Evolutionary conservation across 1,284 basidiomycete species (phyloP).

Genomic region (Ceratobasidium sp.): DNA sequence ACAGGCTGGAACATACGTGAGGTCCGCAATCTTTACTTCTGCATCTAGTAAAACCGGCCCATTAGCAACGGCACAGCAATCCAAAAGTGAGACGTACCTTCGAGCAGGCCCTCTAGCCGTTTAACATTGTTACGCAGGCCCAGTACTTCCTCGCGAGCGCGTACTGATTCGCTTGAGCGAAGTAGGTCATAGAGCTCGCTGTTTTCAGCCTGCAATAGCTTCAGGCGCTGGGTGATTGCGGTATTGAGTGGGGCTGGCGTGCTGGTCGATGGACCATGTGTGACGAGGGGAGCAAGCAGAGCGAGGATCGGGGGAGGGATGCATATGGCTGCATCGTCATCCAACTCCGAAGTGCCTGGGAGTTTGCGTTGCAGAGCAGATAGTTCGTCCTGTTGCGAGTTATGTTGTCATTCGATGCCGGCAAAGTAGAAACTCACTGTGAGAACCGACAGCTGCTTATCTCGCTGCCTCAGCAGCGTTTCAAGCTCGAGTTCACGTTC

Average conservation of each 20-base stretch:
- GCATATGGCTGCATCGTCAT: conserved; percentile 54
- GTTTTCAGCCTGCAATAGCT: conserved; percentile 78
- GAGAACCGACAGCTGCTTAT: conserved; percentile 70
- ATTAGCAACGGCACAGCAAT: conserved; percentile 4
- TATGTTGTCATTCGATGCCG: neutral
- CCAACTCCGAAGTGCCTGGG: conserved; percentile 48
- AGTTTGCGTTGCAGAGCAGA: conserved; percentile 68
- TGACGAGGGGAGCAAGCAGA: conserved; percentile 68
- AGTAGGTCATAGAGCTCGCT: conserved; percentile 78
- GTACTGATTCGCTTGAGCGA: conserved; percentile 71
- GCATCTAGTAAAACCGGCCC: neutral
- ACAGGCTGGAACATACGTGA: conserved; percentile 8
- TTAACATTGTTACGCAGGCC: conserved; percentile 68
- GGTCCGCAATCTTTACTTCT: conserved; percentile 27
- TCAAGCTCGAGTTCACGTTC: conserved; percentile 79
- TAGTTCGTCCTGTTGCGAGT: conserved; percentile 65
- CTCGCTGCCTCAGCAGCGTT: conserved; percentile 69
- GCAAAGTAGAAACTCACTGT: conserved; percentile 57
- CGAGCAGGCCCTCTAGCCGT: conserved; percentile 70
- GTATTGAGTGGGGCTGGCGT: conserved; percentile 14
- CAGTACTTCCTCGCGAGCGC: conserved; percentile 77
- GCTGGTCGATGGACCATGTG: conserved; percentile 47
- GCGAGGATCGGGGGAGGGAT: conserved; percentile 72
- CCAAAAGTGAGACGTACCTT: conserved; percentile 58
- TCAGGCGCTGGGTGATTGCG: conserved; percentile 62